phyloP scores from a whole-genome alignment of 1,284 basidiomycete genomes.

The Rhodotorula sp. region DNA sequence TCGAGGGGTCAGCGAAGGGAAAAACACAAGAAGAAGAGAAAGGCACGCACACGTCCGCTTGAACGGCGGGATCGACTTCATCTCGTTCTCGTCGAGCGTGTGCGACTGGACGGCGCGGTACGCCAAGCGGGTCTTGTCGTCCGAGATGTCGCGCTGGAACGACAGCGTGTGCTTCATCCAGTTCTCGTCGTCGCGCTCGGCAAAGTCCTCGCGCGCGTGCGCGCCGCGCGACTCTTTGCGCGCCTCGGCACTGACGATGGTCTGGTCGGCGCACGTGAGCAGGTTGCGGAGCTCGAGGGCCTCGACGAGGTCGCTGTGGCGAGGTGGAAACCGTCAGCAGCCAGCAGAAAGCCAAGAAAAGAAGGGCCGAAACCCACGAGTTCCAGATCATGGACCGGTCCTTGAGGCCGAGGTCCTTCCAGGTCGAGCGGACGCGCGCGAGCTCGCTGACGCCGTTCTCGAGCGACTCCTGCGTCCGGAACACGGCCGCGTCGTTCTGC shows the following conservation, averaged over 20 bases:
- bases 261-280: slow-evolving; percentile 91
- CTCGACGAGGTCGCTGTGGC: slow-evolving; percentile 86
- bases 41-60: slow-evolving; percentile 36
- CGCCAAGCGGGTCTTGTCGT: slow-evolving; percentile 79
- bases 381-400: slow-evolving; percentile 99
- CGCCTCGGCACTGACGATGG: slow-evolving; percentile 89
- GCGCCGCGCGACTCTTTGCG: slow-evolving; percentile 97
- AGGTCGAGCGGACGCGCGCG: slow-evolving; percentile 79
- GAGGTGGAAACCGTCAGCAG: neutral
- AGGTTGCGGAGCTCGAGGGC: slow-evolving; percentile 96
- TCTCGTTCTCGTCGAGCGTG: slow-evolving; percentile 94
- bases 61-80: slow-evolving; percentile 59
- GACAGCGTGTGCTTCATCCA: slow-evolving; percentile 57
- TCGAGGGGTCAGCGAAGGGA: neutral
- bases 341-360: neutral
- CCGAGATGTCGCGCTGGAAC: slow-evolving; percentile 69
- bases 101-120: slow-evolving; percentile 81
- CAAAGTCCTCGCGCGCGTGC: slow-evolving; percentile 94
- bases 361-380: slow-evolving; percentile 58
- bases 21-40: neutral
- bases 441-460: slow-evolving; percentile 91
- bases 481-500: slow-evolving; percentile 56
- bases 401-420: slow-evolving; percentile 88
- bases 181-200: slow-evolving; percentile 71
- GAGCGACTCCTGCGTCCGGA: slow-evolving; percentile 81